A percentile compares a stretch with the other conserved stretches of the same genome.
phyloP scores from a whole-genome alignment of 441 rosid species.

The Erodium texanum region DNA sequence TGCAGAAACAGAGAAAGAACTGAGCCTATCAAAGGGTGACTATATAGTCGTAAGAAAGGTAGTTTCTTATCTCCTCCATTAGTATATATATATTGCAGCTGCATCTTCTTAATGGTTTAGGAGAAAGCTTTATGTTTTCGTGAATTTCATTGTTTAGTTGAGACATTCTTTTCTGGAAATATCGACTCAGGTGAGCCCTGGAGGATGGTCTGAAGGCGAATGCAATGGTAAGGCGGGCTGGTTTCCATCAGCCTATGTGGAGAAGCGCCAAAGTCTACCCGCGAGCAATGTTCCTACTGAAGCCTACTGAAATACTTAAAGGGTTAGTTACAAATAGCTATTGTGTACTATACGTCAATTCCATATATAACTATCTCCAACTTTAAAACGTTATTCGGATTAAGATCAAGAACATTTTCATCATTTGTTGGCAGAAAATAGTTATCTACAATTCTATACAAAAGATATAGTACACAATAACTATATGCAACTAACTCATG shows the following conservation, averaged over 20 bases:
- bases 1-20: constrained; percentile 56
- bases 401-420: no score
- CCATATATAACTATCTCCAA: no score
- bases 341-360: no score
- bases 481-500: no score
- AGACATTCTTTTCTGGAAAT: neutral
- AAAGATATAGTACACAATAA: no score
- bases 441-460: no score
- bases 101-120: no score
- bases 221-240: constrained; percentile 69
- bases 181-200: constrained; percentile 37
- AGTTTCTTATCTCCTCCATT: constrained; percentile 10
- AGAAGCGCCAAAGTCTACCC: constrained; percentile 75
- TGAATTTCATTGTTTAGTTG: no score
- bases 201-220: constrained; percentile 76
- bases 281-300: constrained; percentile 34
- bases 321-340: no score
- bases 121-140: no score
- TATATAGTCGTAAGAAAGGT: constrained; percentile 67
- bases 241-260: constrained; percentile 58
- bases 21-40: constrained; percentile 53
- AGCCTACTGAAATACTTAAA: constrained; percentile 31
- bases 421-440: no score
- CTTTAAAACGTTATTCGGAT: no score
- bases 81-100: neutral